Evolutionary conservation across 2,329 filamentous ascomycete species (phyloP), one percentile per base, ranked within the genome.

Genomic region (Sporothrix curviconia): DNA sequence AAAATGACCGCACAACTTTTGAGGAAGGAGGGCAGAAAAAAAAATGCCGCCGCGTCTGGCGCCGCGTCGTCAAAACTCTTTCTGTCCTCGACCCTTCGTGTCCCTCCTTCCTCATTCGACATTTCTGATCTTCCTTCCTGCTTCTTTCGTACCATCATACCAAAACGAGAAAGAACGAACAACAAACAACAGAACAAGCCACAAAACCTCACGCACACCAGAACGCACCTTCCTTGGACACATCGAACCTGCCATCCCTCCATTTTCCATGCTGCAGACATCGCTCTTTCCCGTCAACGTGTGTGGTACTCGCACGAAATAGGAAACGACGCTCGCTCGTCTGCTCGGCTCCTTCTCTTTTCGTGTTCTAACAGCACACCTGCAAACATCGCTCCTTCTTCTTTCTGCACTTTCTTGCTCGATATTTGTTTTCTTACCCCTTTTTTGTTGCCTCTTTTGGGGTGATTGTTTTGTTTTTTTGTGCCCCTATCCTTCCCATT

Each of bases 141-240:
- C 37, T 28, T 32, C 34, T 52, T 51, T 42, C 24, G 34, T 39
- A 28, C 24, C 14, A 9, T 28, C 43, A 12, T 43, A 50, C 19
- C 8, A 22, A 34, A 37, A 37, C 25, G 43, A 53, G 50, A 53
- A 42, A 36, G 37, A 53, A 24, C 39, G 34, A 24, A 30, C 7
- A 39, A 7, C 32, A 19, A 37, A n/a, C 37, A 34, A 9, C 49
- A 9, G n/a, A 40, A 25, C 14, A n/a, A 44, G 19, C n/a, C 15
- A 19, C 37, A 34, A 24, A 39, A 6, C 28, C 22, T 17, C 19
- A n/a, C n/a, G n/a, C n/a, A n/a, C n/a, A n/a, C n/a, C n/a, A n/a
- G 22, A 53, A 40, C 56, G 56, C 49, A 36, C 59, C 56, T 60
- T 60, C 59, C 59, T 24, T 7, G 15, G 12, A 25, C 22, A 25